A percentile compares a stretch with the other conserved stretches of the same genome.
These are phyloP conservation scores for Lactarius sanguifluus DNA, from an alignment of 768 basidiomycete species.

Conservation along the genomic window DNA sequence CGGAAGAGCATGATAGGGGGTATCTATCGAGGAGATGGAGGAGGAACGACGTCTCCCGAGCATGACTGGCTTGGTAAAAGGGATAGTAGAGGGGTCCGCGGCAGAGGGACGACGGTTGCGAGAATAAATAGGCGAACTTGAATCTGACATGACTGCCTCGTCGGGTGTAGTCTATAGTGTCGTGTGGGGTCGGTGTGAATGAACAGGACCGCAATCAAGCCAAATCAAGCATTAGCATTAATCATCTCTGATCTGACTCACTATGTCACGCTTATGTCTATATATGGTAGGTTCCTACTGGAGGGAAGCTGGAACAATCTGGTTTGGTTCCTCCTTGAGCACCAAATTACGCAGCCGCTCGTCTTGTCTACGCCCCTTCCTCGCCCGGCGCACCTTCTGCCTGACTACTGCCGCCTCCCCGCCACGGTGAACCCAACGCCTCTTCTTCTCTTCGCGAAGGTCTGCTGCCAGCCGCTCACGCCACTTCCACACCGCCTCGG, in stretches of 20 bases:
- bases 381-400: slow-evolving; percentile 33
- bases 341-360: slow-evolving; percentile 36
- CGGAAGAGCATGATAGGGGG: slow-evolving; percentile 23
- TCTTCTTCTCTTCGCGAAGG: slow-evolving; percentile 59
- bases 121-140: neutral
- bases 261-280: neutral
- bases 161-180: neutral
- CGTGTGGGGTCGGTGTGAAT: neutral
- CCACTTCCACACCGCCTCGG: slow-evolving; percentile 77
- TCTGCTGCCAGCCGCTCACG: slow-evolving; percentile 57
- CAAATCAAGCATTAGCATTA: neutral
- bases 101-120: neutral
- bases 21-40: slow-evolving; percentile 14
- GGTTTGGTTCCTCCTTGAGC: slow-evolving; percentile 36
- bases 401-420: slow-evolving; percentile 32
- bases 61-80: neutral
- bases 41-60: slow-evolving; percentile 20
- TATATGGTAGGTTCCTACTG: neutral
- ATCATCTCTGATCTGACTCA: neutral
- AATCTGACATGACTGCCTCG: neutral
- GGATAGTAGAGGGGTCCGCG: neutral
- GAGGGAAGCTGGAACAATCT: slow-evolving; percentile 31
- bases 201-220: neutral
- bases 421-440: slow-evolving; percentile 47
- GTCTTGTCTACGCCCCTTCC: slow-evolving; percentile 35